Evolutionary conservation across 192 early-diverging fungal genomes (phyloP), one percentile per base, ranked within the genome.

Genomic region (Geranomyces variabilis): DNA sequence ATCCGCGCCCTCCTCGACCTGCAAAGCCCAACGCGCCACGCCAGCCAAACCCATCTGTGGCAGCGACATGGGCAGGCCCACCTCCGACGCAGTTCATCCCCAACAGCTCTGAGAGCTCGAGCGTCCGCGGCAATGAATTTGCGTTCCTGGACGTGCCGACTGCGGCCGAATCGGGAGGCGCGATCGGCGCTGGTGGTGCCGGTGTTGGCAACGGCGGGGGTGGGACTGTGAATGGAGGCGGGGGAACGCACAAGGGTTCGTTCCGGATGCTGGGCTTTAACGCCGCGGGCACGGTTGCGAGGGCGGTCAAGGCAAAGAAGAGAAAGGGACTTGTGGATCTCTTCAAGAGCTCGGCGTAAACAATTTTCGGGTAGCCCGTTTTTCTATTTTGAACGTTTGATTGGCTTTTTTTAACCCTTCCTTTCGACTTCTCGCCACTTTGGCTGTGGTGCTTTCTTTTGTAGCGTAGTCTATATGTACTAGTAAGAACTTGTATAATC

Each of bases 251-350:
- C 22, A 53, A 53, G 33, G 62, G 48, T 19, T 53, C 60, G 9
- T 64, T 64, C 48, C 46, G 70, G 46, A 64, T 64, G 59, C 28
- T 72, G 43, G 70, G 70, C 26, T 59, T 63, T 48, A 29, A 36
- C 8, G 49, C 47, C 24, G 66, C 53, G 46, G 66, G 66, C 14
- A 55, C 26, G 15, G 66, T 67, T 26, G 66, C 66, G 46, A 41
- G 15, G 3, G 28, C 31, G 15, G 51, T 17, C 48, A 70, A 70
- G 28, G 63, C n/a, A 1, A 64, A 36, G 63, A 72, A 72, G 26
- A 43, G 70, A 29, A 51, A 51, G 46, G 61, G 61, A 17, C 45
- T 72, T n/a, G 36, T 72, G 17, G 70, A 72, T 31, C 48, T 72
- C 7, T 72, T 72, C 62, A 72, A 72, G 59, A 30, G 62, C 14